Conservation (phyloP, 176 grass and related monocot genomes). For the Rhynchospora breviuscula region DNA sequence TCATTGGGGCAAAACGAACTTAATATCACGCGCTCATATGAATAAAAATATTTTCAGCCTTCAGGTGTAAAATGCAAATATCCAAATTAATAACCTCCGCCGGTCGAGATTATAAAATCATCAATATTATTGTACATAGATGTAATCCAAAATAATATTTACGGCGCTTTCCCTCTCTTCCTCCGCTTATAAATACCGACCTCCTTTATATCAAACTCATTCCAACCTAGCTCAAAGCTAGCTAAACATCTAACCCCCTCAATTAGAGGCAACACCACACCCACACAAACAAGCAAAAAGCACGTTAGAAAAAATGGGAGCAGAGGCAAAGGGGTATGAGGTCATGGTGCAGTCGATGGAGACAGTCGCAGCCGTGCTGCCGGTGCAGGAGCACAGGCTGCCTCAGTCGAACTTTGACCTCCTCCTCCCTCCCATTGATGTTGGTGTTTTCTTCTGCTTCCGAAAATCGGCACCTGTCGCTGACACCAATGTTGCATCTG, state of each 20-base stretch:
- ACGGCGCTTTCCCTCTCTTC: not conserved
- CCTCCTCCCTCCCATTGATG: constrained; percentile 41
- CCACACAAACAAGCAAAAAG: not conserved
- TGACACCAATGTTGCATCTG: not conserved
- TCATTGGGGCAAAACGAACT: too few relatives aligned
- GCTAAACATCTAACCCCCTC: not conserved
- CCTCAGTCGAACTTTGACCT: constrained; percentile 61
- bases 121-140: not conserved
- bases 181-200: not conserved
- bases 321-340: constrained; percentile 15
- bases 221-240: not conserved
- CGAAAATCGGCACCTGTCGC: not conserved
- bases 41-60: too few relatives aligned
- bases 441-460: constrained; percentile 74
- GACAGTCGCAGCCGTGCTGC: constrained; percentile 33
- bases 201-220: constrained; percentile 2
- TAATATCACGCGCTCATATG: too few relatives aligned
- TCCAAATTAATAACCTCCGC: too few relatives aligned
- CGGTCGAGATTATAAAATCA: too few relatives aligned
- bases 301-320: constrained; percentile 23
- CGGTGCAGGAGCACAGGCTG: constrained; percentile 43
- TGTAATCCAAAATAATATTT: too few relatives aligned
- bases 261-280: not conserved
- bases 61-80: too few relatives aligned
- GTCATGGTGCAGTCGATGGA: constrained; percentile 27